Evolutionary conservation across 768 basidiomycete genomes (phyloP).

Genomic region (Suillus clintonianus): DNA sequence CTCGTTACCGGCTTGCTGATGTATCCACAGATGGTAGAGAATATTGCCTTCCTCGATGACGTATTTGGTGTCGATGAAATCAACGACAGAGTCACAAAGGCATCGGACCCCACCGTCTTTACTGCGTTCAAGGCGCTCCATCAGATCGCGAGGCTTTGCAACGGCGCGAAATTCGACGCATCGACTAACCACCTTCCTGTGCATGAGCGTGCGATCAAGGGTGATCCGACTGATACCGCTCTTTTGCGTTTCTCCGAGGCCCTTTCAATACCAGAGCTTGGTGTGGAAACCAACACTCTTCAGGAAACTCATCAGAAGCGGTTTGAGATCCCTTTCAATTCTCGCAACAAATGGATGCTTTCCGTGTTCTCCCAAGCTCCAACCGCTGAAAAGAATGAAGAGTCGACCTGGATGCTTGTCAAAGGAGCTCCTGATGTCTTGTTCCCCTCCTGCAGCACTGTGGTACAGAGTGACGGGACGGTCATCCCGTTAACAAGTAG

Average conservation of each 20-base stretch:
- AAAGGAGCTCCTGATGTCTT: constrained; percentile 57
- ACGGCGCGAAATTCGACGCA: constrained; percentile 47
- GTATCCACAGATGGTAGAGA: constrained; percentile 28
- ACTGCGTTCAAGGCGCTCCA: constrained; percentile 23
- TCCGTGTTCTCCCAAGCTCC: constrained; percentile 33
- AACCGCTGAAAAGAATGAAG: background rate
- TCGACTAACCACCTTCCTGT: constrained; percentile 4
- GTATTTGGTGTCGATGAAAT: constrained; percentile 17
- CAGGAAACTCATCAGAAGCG: background rate
- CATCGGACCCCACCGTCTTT: constrained; percentile 13
- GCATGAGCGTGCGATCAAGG: constrained; percentile 26
- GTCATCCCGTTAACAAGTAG: constrained; percentile 21
- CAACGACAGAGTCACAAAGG: constrained; percentile 4
- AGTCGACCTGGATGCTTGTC: constrained; percentile 36
- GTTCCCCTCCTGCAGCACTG: constrained; percentile 33
- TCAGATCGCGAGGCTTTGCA: constrained; percentile 48
- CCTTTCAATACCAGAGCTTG: constrained; percentile 8
- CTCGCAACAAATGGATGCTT: constrained; percentile 53
- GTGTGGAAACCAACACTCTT: constrained; percentile 12
- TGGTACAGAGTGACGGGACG: constrained; percentile 24
- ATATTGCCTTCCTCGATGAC: constrained; percentile 29
- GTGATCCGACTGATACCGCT: constrained; percentile 49
- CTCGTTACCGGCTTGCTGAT: background rate
- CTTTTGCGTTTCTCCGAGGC: constrained; percentile 43
- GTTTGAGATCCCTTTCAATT: constrained; percentile 38